Evolutionary conservation across 1,284 basidiomycete species (phyloP), one percentile per base, ranked within the genome.

Genomic region (Pseudozyma sp.): DNA sequence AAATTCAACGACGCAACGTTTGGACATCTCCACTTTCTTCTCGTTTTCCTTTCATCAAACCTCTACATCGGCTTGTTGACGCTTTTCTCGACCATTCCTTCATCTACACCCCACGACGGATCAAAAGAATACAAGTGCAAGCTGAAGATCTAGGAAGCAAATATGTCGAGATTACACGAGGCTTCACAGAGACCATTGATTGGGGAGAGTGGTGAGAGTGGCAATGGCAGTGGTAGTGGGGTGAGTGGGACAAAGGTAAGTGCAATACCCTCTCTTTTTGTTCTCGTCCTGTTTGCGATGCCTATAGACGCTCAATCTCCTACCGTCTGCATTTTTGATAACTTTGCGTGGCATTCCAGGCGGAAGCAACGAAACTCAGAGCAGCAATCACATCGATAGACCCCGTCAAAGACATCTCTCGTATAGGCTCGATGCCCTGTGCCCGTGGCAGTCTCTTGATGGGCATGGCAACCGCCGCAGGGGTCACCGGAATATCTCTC

Each of bases 391-490:
- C 59, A 3, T 49, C 53, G 39, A 64, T 77, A 21, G 57, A 70
- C 10, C 70, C 70, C 1, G 35, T 71, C 25, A 43, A 59, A 11
- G 76, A 77, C 56, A 49, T 77, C 13, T 48, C 59, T 5, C 60
- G 66, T 1, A 62, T 78, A 8, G 47, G 49, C 12, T 47, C 36
- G 50, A 71, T 79, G 38, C 77, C 77, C 3, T 79, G 77, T 21
- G 77, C 77, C 1, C 64, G 77, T 9, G 62, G 49, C 6, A 56
- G 50, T 8, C 44, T 79, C 12, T 51, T 79, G 13, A 69, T 63
- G 35, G 77, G 77, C n/a, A 79, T 79, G 67, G 65, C 68, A 4
- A 77, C 74, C 8, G 77, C 70, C 0, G 74, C 74, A 0, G 77
- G 77, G 13, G 75, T 77, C 1, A 43, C 68, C 1, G 77, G 77